Evolutionary conservation across 1,139 yeast species (phyloP).

Genomic region (Pichia sp.): DNA sequence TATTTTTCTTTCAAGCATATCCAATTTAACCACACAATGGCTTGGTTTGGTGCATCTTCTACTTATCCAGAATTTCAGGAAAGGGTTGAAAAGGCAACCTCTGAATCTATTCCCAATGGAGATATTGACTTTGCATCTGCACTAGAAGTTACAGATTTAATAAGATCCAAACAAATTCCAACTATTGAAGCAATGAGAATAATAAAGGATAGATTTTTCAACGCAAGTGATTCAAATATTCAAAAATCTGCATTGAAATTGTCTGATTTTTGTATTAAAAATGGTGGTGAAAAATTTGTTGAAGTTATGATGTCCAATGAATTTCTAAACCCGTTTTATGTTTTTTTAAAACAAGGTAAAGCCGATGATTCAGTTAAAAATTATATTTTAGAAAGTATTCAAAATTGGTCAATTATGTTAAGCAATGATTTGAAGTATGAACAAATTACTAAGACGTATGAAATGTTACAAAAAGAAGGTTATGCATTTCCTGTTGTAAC

Average conservation of each 20-base stretch:
- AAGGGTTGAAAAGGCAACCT: constrained; percentile 71
- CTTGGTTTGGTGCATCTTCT: constrained; percentile 50
- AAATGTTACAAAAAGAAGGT: constrained; percentile 55
- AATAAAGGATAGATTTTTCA: constrained; percentile 64
- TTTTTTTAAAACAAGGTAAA: constrained; percentile 31
- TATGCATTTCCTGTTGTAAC: constrained; percentile 58
- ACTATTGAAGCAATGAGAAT: constrained; percentile 82
- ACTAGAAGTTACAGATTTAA: constrained; percentile 81
- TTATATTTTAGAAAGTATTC: constrained; percentile 57
- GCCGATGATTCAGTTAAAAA: constrained; percentile 52
- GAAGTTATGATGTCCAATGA: constrained; percentile 77
- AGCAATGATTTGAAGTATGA: constrained; percentile 60
- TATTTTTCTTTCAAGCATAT: background rate
- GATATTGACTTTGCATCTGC: constrained; percentile 77
- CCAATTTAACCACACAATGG: constrained; percentile 32
- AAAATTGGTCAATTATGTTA: constrained; percentile 73
- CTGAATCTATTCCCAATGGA: constrained; percentile 87
- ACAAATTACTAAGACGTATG: constrained; percentile 60
- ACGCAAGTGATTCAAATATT: constrained; percentile 60
- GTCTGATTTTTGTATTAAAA: constrained; percentile 82
- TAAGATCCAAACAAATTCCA: constrained; percentile 76
- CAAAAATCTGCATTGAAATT: constrained; percentile 70
- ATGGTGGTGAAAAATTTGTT: constrained; percentile 84
- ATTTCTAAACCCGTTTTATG: constrained; percentile 69
- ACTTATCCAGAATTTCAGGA: constrained; percentile 49